phyloP scores from a whole-genome alignment of 1,139 yeast species.

The Geotrichum macrosporum region DNA sequence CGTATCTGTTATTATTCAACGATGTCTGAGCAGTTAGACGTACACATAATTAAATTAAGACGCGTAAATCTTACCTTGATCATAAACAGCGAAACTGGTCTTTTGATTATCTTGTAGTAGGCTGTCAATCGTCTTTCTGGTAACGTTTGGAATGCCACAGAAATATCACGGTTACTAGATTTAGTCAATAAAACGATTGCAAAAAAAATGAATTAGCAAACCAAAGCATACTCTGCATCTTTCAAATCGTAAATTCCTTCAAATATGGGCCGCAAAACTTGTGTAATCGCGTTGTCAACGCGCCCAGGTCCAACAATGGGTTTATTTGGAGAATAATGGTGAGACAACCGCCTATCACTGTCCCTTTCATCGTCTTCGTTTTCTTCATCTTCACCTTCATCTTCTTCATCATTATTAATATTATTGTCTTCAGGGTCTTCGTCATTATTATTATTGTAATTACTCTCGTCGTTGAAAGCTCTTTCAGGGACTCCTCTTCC shows the following conservation, averaged over 20 bases:
- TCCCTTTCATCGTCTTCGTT: conserved; percentile 2
- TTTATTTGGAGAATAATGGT: neutral
- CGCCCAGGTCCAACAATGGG: conserved; percentile 5
- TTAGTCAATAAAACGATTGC: neutral
- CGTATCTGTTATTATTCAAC: conserved; percentile 53
- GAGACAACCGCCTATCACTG: neutral
- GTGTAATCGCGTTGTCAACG: conserved; percentile 14
- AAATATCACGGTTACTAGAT: conserved; percentile 32
- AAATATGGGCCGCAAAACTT: conserved; percentile 28
- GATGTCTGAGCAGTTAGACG: conserved; percentile 29
- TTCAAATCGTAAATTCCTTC: conserved; percentile 36
- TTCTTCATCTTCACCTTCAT: conserved; percentile 10
- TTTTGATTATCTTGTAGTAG: conserved; percentile 46
- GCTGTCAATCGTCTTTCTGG: conserved; percentile 45
- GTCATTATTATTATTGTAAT: conserved; percentile 3
- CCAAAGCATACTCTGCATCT: conserved; percentile 28
- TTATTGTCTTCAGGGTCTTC: neutral
- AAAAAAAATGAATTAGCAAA: neutral
- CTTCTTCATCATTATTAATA: neutral
- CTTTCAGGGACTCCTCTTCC: too few relatives aligned
- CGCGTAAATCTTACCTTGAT: conserved; percentile 31
- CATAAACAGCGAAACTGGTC: conserved; percentile 47
- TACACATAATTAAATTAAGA: neutral
- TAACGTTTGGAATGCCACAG: conserved; percentile 44
- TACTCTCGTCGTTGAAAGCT: too few relatives aligned